Evolutionary conservation across 139 green algal species (phyloP).

Genomic region (Chlorella sp.): DNA sequence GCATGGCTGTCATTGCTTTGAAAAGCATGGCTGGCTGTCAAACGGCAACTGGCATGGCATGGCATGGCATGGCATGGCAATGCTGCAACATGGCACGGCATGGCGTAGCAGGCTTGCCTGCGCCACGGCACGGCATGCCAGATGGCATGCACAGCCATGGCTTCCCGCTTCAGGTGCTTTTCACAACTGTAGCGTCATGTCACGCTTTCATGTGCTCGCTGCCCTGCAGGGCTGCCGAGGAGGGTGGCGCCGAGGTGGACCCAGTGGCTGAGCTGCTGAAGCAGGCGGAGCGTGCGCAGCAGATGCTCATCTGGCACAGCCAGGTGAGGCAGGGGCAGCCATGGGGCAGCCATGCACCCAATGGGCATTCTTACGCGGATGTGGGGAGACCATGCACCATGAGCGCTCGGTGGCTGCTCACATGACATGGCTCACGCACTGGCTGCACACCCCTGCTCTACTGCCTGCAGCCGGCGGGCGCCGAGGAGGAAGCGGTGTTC

Average conservation of each 20-base stretch:
- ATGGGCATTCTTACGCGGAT: not conserved
- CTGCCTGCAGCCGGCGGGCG: not conserved
- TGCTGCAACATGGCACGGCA: too few species aligned
- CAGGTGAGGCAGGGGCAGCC: not conserved
- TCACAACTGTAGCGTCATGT: not conserved
- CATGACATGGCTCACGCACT: not conserved
- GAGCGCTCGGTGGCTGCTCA: not conserved
- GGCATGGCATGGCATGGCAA: too few species aligned
- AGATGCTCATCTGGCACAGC: slow-evolving; percentile 30
- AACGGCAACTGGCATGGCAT: too few species aligned
- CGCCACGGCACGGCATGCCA: too few species aligned
- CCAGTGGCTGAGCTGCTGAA: slow-evolving; percentile 1
- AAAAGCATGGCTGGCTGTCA: too few species aligned
- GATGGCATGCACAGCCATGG: not conserved
- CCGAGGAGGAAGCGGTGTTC: slow-evolving; percentile 25
- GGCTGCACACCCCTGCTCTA: not conserved
- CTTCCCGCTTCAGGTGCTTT: not conserved
- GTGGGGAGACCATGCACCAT: too few species aligned
- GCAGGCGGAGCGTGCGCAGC: slow-evolving; percentile 36
- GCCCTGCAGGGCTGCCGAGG: not conserved
- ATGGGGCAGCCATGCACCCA: not conserved
- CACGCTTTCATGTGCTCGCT: too few species aligned
- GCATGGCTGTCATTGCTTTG: too few species aligned
- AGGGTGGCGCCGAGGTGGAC: not conserved
- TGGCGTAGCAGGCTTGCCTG: too few species aligned